Evolutionary conservation across 108 stramenopile species (phyloP), one percentile per base, ranked within the genome.

Genomic region (Skeletonema menzelii): DNA sequence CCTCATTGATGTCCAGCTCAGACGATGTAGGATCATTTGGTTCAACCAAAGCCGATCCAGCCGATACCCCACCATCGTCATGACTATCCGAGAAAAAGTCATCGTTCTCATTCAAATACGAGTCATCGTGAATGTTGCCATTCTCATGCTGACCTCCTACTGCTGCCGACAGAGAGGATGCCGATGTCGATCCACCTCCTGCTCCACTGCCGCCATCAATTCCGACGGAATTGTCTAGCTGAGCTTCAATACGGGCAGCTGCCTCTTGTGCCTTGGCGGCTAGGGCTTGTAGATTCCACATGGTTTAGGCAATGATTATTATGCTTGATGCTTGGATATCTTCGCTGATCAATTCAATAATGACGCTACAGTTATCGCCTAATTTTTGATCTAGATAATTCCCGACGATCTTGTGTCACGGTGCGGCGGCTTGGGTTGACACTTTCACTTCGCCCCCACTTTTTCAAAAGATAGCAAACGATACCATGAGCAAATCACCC

Each of bases 401-500:
- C n/a, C n/a, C n/a, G n/a, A n/a, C n/a, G n/a, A 15, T 15, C 14
- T 42, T 42, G 40, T 42, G 40, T 42, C 40, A 42, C 40, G 15
- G n/a, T 42, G n/a, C n/a, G n/a, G 15, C n/a, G 40, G 40, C 40
- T 1, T n/a, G n/a, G 15, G 3, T 37, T 37, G 35, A 42, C 40
- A 42, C 40, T 42, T 42, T 42, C 14, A 11, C 8, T 11, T 11
- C n/a, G n/a, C 11, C 11, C 35, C 4, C 8, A 11, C 8, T 10
- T 10, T 37, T 37, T 10, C 40, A 42, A 42, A n/a, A n/a, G 3
- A 42, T 8, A 22, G 3, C 24, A 26, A 12, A 22, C 8, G 20
- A 3, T 0, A 84, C 69, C 72, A 91, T 91, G 90, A 85, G 84
- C 70, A 90, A 90, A 65, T 88, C 89, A 20, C 83, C 90, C 8